Evolutionary conservation across 495 filamentous ascomycete species (phyloP), one percentile per base, ranked within the genome.

Genomic region (Podospora didyma): DNA sequence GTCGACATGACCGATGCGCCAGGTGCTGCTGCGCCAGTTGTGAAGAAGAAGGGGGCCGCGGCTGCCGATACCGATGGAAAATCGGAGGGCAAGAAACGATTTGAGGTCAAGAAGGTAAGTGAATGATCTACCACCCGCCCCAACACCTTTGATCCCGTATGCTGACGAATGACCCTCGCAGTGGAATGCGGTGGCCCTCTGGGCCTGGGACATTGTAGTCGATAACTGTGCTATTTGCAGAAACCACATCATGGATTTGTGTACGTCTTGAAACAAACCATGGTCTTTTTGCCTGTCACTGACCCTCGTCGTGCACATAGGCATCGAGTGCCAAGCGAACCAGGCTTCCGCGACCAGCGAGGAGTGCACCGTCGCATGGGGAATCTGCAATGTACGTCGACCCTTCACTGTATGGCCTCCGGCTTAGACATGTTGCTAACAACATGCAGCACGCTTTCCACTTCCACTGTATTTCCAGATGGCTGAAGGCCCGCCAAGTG

Each of bases 241-340:
- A 63, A 99, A 99, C 67, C 94, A 99, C 69, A 99, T 99, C 71
- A 99, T 99, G 94, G 94, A 99, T 71, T 79, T 99, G 24, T 99
- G 92, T 92, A 80, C 58, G 84, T 71, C 44, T 19, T 26, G 31
- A 24, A 39, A 26, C 31, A 14, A 17, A 24, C 20, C 22, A 9
- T 16, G 21, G 17, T 9, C 12, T 34, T 57, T 35, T 35, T 34
- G 19, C 7, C 58, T 3, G 11, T 34, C 37, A 49, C 51, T 54
- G 61, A 47, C 51, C 48, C n/a, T 2, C 21, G 10, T 21, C 56
- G 19, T 44, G 0, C 60, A 34, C 26, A 4, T 42, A 95, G 90
- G 92, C 70, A 99, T 99, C 60, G 94, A 99, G 72, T 99, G 94
- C 68, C 94, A 99, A 74, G 94, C 94, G n/a, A 99, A 99, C 71